Base-by-base conservation (phyloP, 176 grass and related monocot species). In the Aegilops tauschii region DNA sequence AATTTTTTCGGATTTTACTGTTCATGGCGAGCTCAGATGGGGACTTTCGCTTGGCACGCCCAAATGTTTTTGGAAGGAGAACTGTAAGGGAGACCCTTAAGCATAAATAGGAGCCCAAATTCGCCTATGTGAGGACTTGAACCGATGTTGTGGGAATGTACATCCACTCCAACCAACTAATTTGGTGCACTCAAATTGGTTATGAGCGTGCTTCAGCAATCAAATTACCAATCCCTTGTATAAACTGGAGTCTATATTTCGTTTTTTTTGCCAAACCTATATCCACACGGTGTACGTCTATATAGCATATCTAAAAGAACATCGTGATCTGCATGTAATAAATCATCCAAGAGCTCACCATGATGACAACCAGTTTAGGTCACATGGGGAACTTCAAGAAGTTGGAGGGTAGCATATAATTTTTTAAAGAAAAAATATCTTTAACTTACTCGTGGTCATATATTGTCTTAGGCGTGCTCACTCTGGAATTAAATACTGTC, bases 371-470 rank as follows among this genome's bases (percentile, higher is more conserved):
- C 66, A 40, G 3, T 85, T 75, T 20, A 82, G n/a, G 31, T 76
- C 36, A 64, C 27, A 73, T 27, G 61, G 44, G 35, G 42, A 56
- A 8, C 42, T 54, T 76, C 35, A 45, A 7, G 23, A 56, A 82
- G 62, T 83, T 11, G 5, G 3, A 50, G 16, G 27, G 52, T 80
- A 62, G 18, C 64, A 79, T 29, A 77, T 77, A 85, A 21, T 85
- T 56, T n/a, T 59, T 29, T 36, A 42, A 42, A 74, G n/a, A 21
- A 31, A 82, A 82, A 12, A 75, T 20, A 56, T 16, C 11, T 31
- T 20, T 73, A 6, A 93, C 94, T 92, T 87, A 98, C 97, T 94
- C 97, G 20, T 98, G 97, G 66, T 94, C 92, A 87, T 93, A 82
- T 88, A 98, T 96, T 36, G 81, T 91, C 85, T 94, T 94, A 81